phyloP scores from a whole-genome alignment of 2,329 filamentous ascomycete species.

The Claviceps africana region DNA sequence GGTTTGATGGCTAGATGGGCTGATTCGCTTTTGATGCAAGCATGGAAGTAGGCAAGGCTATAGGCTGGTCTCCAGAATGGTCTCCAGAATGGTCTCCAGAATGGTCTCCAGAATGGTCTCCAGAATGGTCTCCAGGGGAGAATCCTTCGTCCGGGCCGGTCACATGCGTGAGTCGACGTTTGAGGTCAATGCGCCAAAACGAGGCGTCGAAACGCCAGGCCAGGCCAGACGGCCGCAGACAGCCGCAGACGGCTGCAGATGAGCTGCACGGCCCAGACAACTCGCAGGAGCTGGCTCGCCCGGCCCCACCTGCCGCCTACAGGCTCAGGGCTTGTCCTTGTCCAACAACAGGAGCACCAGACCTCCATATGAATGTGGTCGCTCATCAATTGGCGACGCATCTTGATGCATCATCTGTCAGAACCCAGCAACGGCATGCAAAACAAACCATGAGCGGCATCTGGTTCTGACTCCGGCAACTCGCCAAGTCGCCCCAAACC shows the following conservation, averaged over 20 bases:
- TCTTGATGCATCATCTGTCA: too few relatives aligned
- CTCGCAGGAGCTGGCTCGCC: background rate
- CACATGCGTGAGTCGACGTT: background rate
- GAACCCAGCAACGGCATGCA: too few relatives aligned
- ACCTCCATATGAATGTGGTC: too few relatives aligned
- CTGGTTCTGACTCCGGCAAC: background rate
- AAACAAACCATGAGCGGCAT: background rate
- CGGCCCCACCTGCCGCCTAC: background rate
- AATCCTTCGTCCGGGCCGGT: slow-evolving; percentile 1
- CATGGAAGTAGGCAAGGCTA: background rate
- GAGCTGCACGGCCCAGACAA: too few relatives aligned
- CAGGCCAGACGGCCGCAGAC: background rate
- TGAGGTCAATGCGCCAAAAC: background rate
- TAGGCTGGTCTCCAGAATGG: too few relatives aligned
- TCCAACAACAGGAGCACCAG: background rate
- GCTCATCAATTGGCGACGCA: too few relatives aligned
- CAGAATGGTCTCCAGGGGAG: background rate
- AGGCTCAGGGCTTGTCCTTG: background rate
- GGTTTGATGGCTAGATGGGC: background rate
- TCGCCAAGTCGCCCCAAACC: background rate
- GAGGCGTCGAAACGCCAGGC: background rate
- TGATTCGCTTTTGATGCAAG: background rate
- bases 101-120: too few relatives aligned
- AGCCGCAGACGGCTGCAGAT: too few relatives aligned
- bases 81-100: background rate